Percentiles rank a stretch among this genome's conserved stretches.
Evolutionary conservation across 257 asterid species (phyloP).

Genomic region (Scutellaria baicalensis): DNA sequence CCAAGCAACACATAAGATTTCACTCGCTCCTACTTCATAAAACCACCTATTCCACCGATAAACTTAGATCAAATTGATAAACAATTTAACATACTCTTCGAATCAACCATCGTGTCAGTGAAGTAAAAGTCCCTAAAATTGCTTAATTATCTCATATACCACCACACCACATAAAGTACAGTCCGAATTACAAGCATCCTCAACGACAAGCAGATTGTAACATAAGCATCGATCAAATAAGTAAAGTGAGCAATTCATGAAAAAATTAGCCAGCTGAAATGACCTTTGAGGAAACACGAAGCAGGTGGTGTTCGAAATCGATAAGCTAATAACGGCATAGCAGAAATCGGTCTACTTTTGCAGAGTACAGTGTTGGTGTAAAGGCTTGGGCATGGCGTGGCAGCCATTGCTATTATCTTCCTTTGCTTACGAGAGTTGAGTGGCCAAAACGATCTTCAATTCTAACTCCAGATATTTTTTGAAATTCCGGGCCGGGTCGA

Average conservation of each 20-base stretch:
- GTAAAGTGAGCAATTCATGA: background rate
- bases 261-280: background rate
- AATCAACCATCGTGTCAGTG: background rate
- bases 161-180: background rate
- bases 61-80: background rate
- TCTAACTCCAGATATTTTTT: too few relatives aligned
- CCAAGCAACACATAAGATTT: background rate
- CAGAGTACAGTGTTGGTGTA: constrained; percentile 16
- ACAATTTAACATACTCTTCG: background rate
- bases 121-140: background rate
- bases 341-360: constrained; percentile 28
- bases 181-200: background rate
- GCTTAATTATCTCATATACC: background rate
- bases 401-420: constrained; percentile 33
- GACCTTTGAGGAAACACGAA: constrained; percentile 26
- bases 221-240: background rate
- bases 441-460: constrained; percentile 15
- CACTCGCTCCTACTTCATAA: background rate
- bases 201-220: background rate
- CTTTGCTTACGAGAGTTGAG: background rate
- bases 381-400: constrained; percentile 23
- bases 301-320: constrained; percentile 22
- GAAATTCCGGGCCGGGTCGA: too few relatives aligned
- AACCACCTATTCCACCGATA: background rate
- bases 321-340: constrained; percentile 25